A percentile compares a stretch with the other conserved stretches of the same genome.
Conservation (phyloP, 1,284 basidiomycete species). For the Trichosporon coremiiforme region DNA sequence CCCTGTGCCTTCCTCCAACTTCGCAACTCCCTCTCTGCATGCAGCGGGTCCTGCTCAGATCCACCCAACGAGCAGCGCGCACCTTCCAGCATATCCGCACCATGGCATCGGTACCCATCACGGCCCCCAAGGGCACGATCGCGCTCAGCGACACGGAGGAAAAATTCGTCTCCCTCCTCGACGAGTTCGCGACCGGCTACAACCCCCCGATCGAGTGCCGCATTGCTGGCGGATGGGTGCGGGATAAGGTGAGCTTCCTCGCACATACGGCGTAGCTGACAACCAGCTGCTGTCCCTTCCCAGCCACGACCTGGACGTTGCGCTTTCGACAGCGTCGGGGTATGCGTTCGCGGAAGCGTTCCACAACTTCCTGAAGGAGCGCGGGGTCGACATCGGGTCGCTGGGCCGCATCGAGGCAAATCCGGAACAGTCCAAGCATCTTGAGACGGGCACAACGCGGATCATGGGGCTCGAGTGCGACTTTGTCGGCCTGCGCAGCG, state of each 20-base stretch:
- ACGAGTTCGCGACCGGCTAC: slow-evolving; percentile 45
- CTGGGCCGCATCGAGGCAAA: slow-evolving; percentile 85
- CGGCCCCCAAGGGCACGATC: slow-evolving; percentile 23
- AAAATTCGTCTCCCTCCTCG: slow-evolving; percentile 47
- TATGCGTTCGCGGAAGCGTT: slow-evolving; percentile 83
- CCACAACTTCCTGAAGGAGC: slow-evolving; percentile 65
- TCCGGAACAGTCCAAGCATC: slow-evolving; percentile 96
- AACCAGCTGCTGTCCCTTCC: slow-evolving; percentile 76
- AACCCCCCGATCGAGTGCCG: slow-evolving; percentile 66
- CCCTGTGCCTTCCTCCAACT: slow-evolving; percentile 7
- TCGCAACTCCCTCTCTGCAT: neutral
- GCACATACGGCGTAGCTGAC: neutral
- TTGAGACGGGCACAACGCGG: slow-evolving; percentile 91
- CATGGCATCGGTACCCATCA: slow-evolving; percentile 25
- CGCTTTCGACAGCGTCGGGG: slow-evolving; percentile 86
- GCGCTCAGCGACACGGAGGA: slow-evolving; percentile 38
- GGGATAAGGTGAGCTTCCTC: slow-evolving; percentile 77
- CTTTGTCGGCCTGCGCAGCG: slow-evolving; percentile 90
- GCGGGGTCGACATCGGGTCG: slow-evolving; percentile 63
- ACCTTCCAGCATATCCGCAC: slow-evolving; percentile 9
- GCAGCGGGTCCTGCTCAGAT: slow-evolving; percentile 11
- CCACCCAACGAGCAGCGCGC: neutral
- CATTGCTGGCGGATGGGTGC: slow-evolving; percentile 94
- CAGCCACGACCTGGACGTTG: slow-evolving; percentile 93
- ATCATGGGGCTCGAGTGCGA: slow-evolving; percentile 85